Evolutionary conservation across 2,329 filamentous ascomycete genomes (phyloP), one percentile per base, ranked within the genome.

Genomic region (Sporothrix schenckii): DNA sequence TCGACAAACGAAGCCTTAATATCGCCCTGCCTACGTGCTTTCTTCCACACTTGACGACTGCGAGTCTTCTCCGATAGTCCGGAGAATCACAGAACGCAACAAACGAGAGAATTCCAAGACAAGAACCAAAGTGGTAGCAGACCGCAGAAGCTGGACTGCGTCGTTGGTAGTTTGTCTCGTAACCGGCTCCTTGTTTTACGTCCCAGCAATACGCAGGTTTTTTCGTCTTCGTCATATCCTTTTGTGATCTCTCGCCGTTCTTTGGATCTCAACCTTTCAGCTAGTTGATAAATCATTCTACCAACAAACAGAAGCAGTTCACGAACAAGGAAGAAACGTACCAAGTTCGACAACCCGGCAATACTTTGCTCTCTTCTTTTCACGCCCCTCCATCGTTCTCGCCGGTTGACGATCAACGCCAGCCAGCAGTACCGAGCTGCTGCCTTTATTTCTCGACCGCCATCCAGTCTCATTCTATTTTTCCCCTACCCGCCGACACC

Each of bases 341-440:
- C 56, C 56, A 63, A 27, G 4, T 47, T 27, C 16, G 4, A 14
- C 53, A 58, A 14, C 50, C 39, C 39, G 66, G 66, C 67, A 69
- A 63, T 30, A 53, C 13, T 19, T 61, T 14, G n/a, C 27, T n/a
- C 52, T 24, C 14, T 41, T 49, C 21, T 34, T 10, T 14, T 27
- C 54, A 61, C 54, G 54, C 67, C 54, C 56, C 56, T 53, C 19
- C 30, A 41, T 19, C 54, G 11, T 58, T 41, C 54, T 69, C 44
- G 30, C 27, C 44, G 27, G 41, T 19, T 27, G 54, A 52, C 67
- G 65, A 21, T 52, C 39, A 68, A 10, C 50, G 34, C 44, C 21
- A 24, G 21, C 52, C 41, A 68, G 52, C 52, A 58, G 66, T 68
- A 68, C 39, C 52, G 53, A 68, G 66, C 53, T 68, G 52, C 9